Evolutionary conservation across 2,329 filamentous ascomycete genomes (phyloP).

Genomic region (Aureobasidium sp.): DNA sequence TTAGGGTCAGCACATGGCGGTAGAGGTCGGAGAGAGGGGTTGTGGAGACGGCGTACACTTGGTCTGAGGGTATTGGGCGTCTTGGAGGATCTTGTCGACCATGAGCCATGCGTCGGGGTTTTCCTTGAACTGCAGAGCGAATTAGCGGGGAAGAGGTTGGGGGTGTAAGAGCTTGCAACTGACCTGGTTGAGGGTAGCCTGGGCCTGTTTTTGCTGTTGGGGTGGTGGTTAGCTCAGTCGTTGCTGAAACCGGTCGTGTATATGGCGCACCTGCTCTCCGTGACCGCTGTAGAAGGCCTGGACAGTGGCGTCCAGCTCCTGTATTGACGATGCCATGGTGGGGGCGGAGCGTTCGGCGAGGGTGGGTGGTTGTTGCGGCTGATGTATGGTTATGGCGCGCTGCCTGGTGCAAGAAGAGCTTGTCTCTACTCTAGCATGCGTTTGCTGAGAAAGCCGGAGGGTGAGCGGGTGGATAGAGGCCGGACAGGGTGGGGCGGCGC

Average conservation of each 20-base stretch:
- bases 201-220: slow-evolving; percentile 84
- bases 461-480: neutral
- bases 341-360: slow-evolving; percentile 12
- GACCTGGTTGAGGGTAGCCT: slow-evolving; percentile 88
- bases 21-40: too few species aligned
- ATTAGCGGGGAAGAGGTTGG: neutral
- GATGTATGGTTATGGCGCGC: neutral
- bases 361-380: neutral
- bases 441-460: neutral
- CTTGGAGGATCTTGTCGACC: slow-evolving; percentile 92
- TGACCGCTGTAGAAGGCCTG: slow-evolving; percentile 96
- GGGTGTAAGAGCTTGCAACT: slow-evolving; percentile 22
- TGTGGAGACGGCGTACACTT: slow-evolving; percentile 60
- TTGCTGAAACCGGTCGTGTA: neutral
- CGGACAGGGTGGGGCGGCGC: slow-evolving; percentile 8
- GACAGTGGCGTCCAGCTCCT: slow-evolving; percentile 93
- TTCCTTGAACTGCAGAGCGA: slow-evolving; percentile 74
- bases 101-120: slow-evolving; percentile 96
- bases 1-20: slow-evolving; percentile 25
- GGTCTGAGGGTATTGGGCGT: slow-evolving; percentile 87
- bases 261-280: slow-evolving; percentile 66
- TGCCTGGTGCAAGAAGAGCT: neutral
- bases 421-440: slow-evolving; percentile 6
- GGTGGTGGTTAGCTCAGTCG: neutral
- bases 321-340: slow-evolving; percentile 62